phyloP scores from a whole-genome alignment of 2,329 filamentous ascomycete species.

The Curvularia eragrostidis region DNA sequence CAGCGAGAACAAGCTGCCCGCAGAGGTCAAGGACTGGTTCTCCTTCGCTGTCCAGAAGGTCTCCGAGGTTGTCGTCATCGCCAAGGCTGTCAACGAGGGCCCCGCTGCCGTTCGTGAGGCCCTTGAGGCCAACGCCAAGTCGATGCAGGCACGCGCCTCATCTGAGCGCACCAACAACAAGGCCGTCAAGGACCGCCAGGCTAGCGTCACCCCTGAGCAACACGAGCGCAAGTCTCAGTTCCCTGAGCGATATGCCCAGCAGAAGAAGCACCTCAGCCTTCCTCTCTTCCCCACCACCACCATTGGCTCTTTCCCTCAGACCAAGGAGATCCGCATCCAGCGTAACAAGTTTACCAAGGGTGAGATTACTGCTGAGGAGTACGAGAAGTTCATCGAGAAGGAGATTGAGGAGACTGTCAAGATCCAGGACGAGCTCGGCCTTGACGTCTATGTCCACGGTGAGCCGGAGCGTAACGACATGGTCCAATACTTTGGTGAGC shows the following conservation, averaged over 20 bases:
- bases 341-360: slow-evolving; percentile 99
- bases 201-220: slow-evolving; percentile 80
- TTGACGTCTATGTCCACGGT: slow-evolving; percentile 97
- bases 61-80: slow-evolving; percentile 85
- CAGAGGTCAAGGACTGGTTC: slow-evolving; percentile 97
- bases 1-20: slow-evolving; percentile 97
- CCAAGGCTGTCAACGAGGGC: slow-evolving; percentile 95
- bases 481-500: slow-evolving; percentile 99
- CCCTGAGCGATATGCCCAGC: slow-evolving; percentile 80
- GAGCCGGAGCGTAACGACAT: slow-evolving; percentile 99
- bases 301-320: slow-evolving; percentile 99
- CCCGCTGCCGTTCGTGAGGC: slow-evolving; percentile 83
- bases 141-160: slow-evolving; percentile 85
- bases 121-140: slow-evolving; percentile 97
- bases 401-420: slow-evolving; percentile 95
- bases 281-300: slow-evolving; percentile 98
- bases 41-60: slow-evolving; percentile 97
- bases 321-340: slow-evolving; percentile 95
- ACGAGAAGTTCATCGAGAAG: slow-evolving; percentile 99
- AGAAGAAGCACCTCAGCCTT: slow-evolving; percentile 91
- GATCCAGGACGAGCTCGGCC: slow-evolving; percentile 96
- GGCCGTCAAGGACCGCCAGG: slow-evolving; percentile 94
- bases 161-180: slow-evolving; percentile 97
- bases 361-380: slow-evolving; percentile 89
- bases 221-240: slow-evolving; percentile 95